Conservation (phyloP, 257 asterid species). For the Linaria vulgaris region DNA sequence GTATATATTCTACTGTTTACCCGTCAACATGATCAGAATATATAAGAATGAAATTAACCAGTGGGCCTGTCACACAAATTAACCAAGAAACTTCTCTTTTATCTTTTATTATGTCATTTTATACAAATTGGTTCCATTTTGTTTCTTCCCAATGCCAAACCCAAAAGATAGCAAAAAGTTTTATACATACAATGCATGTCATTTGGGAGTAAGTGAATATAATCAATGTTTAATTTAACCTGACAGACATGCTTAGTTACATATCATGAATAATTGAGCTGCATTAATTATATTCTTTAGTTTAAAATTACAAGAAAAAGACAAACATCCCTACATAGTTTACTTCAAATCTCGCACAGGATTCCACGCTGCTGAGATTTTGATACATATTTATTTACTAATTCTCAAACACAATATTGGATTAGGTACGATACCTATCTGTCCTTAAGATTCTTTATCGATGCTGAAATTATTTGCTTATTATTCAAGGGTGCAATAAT, state of each 20-base stretch:
- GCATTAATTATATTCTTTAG: conserved; percentile 31
- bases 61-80: conserved; percentile 5
- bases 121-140: conserved; percentile 19
- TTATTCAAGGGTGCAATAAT: too few species aligned
- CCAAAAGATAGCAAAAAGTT: conserved; percentile 19
- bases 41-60: neutral
- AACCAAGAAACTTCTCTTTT: conserved; percentile 76
- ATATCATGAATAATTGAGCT: conserved; percentile 44
- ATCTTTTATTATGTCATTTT: conserved; percentile 40
- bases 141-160: conserved; percentile 49
- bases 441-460: neutral
- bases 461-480: too few species aligned
- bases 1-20: too few species aligned
- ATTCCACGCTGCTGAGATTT: conserved; percentile 34
- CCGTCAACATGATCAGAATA: neutral
- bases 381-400: conserved; percentile 9
- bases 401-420: conserved; percentile 25
- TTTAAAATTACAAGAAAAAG: conserved; percentile 24
- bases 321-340: conserved; percentile 28
- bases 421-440: conserved; percentile 4
- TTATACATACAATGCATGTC: conserved; percentile 30
- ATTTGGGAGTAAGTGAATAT: conserved; percentile 48
- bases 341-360: conserved; percentile 15
- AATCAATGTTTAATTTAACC: conserved; percentile 37
- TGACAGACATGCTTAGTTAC: conserved; percentile 69